phyloP scores from a whole-genome alignment of 2,329 filamentous ascomycete genomes.

The Claviceps arundinis region DNA sequence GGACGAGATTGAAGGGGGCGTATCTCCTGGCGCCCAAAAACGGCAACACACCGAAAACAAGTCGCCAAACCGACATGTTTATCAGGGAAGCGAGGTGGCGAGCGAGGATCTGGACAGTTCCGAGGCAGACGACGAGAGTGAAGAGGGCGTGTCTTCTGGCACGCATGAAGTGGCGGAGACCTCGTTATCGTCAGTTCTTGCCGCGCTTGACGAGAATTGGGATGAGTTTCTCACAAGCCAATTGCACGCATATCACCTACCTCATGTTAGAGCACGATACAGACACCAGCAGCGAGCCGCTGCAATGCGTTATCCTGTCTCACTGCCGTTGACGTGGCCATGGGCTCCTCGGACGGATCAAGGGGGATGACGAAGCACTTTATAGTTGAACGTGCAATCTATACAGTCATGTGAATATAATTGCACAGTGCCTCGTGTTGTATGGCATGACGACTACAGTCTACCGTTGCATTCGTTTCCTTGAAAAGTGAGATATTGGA shows the following conservation, averaged over 20 bases:
- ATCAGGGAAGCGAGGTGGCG: neutral
- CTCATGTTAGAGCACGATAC: neutral
- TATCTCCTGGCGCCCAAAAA: neutral
- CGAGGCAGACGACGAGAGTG: too few relatives aligned
- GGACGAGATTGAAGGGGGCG: too few relatives aligned
- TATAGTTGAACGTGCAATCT: neutral
- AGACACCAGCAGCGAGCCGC: neutral
- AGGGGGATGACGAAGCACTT: neutral
- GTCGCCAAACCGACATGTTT: neutral
- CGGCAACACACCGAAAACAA: neutral
- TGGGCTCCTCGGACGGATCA: too few relatives aligned
- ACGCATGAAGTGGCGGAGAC: neutral
- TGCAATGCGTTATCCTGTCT: neutral
- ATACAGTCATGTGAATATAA: too few relatives aligned
- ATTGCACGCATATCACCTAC: neutral
- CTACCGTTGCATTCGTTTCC: too few relatives aligned
- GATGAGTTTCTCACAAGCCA: neutral
- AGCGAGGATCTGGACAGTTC: too few relatives aligned
- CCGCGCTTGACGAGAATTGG: neutral
- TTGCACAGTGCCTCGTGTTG: too few relatives aligned
- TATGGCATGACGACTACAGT: too few relatives aligned
- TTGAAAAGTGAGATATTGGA: too few relatives aligned
- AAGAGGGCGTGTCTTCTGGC: neutral
- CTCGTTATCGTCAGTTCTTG: neutral
- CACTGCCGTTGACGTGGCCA: neutral